These are phyloP conservation scores for Citeromyces hawaiiensis DNA, from an alignment of 1,139 yeast species.

Conservation along the genomic window DNA sequence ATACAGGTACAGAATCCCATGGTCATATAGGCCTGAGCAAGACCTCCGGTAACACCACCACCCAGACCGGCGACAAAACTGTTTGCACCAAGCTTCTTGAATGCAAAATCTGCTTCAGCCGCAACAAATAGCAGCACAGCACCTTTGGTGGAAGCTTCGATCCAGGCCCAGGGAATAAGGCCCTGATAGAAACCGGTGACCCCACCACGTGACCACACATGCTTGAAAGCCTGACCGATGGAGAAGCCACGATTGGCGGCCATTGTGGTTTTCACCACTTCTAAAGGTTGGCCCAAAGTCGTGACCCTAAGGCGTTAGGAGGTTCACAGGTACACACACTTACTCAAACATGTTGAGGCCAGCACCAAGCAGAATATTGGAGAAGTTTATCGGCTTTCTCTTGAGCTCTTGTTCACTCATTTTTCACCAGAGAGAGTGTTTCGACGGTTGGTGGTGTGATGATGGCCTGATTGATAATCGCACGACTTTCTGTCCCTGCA, in stretches of 20 bases:
- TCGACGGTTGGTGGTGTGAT: too few species aligned
- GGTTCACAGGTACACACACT: conserved; percentile 5
- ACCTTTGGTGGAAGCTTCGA: conserved; percentile 98
- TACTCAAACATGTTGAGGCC: conserved; percentile 78
- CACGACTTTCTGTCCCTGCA: too few species aligned
- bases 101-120: conserved; percentile 79
- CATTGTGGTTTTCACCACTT: conserved; percentile 94
- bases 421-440: too few species aligned
- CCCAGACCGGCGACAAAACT: conserved; percentile 80
- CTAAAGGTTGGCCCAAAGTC: conserved; percentile 92
- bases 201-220: conserved; percentile 93
- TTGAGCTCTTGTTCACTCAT: conserved; percentile 20
- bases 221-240: conserved; percentile 51
- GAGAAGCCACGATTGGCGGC: conserved; percentile 82
- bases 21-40: conserved; percentile 90
- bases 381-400: conserved; percentile 79
- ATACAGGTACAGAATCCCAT: conserved; percentile 98
- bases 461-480: too few species aligned
- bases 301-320: conserved; percentile 33
- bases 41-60: conserved; percentile 93
- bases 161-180: conserved; percentile 98
- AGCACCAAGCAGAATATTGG: conserved; percentile 88
- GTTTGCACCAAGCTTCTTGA: conserved; percentile 48
- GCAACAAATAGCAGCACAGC: conserved; percentile 92
- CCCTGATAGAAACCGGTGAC: conserved; percentile 89